Conservation (phyloP, 495 filamentous ascomycete genomes). For the Parathielavia hyrcaniae region DNA sequence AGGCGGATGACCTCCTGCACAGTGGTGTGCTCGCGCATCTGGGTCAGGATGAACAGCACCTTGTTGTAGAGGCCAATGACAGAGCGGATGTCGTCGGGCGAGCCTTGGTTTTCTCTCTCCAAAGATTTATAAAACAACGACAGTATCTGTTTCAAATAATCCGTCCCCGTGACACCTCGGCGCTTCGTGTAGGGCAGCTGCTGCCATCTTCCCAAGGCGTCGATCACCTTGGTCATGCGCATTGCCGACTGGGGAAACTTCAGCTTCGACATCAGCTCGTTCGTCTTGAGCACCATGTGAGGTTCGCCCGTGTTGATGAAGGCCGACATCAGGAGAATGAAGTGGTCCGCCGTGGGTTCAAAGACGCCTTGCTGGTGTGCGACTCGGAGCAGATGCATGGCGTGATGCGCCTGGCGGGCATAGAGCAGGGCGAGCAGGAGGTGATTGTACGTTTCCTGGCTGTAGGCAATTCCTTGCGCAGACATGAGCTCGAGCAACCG, state of each 20-base stretch:
- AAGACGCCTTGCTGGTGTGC: conserved; percentile 55
- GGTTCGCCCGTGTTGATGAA: conserved; percentile 37
- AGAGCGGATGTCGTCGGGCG: conserved; percentile 29
- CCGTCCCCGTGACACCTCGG: conserved; percentile 20
- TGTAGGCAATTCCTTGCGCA: conserved; percentile 48
- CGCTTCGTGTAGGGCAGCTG: conserved; percentile 22
- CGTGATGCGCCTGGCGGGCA: conserved; percentile 55
- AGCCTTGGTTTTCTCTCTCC: conserved; percentile 7
- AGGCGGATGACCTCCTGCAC: conserved; percentile 53
- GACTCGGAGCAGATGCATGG: conserved; percentile 55
- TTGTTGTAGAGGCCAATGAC: conserved; percentile 48
- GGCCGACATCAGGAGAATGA: conserved; percentile 29
- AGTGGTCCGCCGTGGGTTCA: conserved; percentile 57
- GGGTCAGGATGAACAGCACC: conserved; percentile 57
- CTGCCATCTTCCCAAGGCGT: conserved; percentile 33
- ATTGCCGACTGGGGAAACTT: conserved; percentile 29
- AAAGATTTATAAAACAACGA: conserved; percentile 23
- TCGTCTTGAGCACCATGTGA: conserved; percentile 27
- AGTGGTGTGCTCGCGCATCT: conserved; percentile 47
- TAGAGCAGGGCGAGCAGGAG: conserved; percentile 64
- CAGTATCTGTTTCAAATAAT: conserved; percentile 27
- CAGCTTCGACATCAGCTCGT: conserved; percentile 32
- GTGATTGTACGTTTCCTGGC: conserved; percentile 66
- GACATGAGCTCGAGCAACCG: conserved; percentile 60
- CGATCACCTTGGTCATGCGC: conserved; percentile 32